phyloP scores from a whole-genome alignment of 2,329 filamentous ascomycete genomes.

The Microcyclospora tardicrescens region DNA sequence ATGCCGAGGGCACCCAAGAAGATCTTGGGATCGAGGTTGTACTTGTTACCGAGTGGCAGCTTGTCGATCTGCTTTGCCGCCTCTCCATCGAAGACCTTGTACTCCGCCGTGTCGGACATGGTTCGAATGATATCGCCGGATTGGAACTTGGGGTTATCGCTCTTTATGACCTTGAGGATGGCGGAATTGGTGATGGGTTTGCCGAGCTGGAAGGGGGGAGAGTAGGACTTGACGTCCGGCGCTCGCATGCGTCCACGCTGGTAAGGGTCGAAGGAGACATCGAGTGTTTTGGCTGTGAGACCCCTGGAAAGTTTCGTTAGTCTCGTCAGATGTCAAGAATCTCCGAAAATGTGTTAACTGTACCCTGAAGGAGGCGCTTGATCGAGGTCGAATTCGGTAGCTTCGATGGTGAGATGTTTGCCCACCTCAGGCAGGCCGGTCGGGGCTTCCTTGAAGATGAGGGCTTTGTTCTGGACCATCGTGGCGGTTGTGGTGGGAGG shows the following conservation, averaged over 20 bases:
- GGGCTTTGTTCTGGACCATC: constrained; percentile 56
- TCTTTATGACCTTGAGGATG: constrained; percentile 59
- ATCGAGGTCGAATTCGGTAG: constrained; percentile 54
- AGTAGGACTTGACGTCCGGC: constrained; percentile 52
- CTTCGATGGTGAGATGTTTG: constrained; percentile 56
- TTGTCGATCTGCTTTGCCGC: too few species aligned
- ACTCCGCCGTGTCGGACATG: constrained; percentile 39
- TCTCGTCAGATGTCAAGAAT: too few species aligned
- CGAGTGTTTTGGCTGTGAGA: constrained; percentile 56
- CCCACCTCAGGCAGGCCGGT: constrained; percentile 54
- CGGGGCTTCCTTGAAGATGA: constrained; percentile 62
- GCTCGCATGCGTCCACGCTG: constrained; percentile 67
- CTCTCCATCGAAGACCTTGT: constrained; percentile 43
- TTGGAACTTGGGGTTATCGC: constrained; percentile 48
- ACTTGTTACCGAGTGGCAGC: constrained; percentile 39
- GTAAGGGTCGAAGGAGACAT: constrained; percentile 73
- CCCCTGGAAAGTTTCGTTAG: constrained; percentile 27
- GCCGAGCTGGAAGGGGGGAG: constrained; percentile 47
- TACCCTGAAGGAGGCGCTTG: constrained; percentile 44
- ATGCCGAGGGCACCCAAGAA: constrained; percentile 70
- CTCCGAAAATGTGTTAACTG: too few species aligned
- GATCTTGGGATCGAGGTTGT: constrained; percentile 49
- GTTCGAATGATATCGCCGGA: constrained; percentile 52
- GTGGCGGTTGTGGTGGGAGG: constrained; percentile 7
- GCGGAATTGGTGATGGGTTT: constrained; percentile 51